Evolutionary conservation across 768 basidiomycete genomes (phyloP).

Genomic region (Naematelia encephala): DNA sequence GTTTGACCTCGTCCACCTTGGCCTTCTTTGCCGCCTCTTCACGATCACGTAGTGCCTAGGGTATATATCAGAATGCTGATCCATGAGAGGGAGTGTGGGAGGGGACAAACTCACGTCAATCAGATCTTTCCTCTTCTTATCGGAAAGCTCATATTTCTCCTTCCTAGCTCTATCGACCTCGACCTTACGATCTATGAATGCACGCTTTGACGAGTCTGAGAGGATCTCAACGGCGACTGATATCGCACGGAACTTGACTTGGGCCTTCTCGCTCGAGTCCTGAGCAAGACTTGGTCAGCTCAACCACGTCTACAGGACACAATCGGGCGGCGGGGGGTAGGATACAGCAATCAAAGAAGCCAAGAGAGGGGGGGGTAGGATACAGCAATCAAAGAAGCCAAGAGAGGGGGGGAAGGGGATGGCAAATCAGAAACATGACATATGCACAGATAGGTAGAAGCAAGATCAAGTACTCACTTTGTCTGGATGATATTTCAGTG

Average conservation of each 20-base stretch:
- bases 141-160: conserved; percentile 42
- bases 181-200: conserved; percentile 38
- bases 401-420: neutral
- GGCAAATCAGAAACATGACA: too few species aligned
- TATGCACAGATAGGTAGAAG: neutral
- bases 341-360: neutral
- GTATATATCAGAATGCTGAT: neutral
- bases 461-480: conserved; percentile 19
- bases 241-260: conserved; percentile 42
- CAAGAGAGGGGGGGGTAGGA: neutral
- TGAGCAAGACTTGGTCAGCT: neutral
- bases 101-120: conserved; percentile 41
- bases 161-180: conserved; percentile 35
- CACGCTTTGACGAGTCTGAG: conserved; percentile 32
- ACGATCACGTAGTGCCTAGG: conserved; percentile 36
- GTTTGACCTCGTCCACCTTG: conserved; percentile 28
- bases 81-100: neutral
- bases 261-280: conserved; percentile 31
- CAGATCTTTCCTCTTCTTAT: conserved; percentile 42
- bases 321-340: neutral
- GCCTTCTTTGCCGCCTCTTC: conserved; percentile 49
- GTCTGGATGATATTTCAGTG: conserved; percentile 49
- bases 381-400: neutral
- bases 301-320: neutral
- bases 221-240: conserved; percentile 42